Evolutionary conservation across 495 filamentous ascomycete genomes (phyloP).

Genomic region (Neurospora sp.): DNA sequence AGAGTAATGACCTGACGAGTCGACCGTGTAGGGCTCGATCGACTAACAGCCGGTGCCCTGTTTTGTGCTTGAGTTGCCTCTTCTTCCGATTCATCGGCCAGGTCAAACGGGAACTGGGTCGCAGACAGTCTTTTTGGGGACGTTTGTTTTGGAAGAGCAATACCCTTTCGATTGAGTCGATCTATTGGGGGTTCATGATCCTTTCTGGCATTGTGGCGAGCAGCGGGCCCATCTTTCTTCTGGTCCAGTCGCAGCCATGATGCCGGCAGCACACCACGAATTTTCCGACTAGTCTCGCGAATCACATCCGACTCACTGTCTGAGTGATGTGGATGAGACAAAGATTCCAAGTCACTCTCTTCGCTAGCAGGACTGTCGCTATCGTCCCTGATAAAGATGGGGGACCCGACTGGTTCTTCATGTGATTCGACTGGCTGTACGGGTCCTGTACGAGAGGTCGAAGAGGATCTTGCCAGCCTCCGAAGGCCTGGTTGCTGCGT

Average conservation of each 20-base stretch:
- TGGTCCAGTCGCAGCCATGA: slow-evolving; percentile 77
- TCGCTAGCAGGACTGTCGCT: not conserved
- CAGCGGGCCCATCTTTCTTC: slow-evolving; percentile 20
- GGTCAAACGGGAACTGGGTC: slow-evolving; percentile 33
- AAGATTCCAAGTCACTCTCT: slow-evolving; percentile 8
- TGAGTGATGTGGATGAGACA: slow-evolving; percentile 8
- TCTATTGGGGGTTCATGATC: slow-evolving; percentile 26
- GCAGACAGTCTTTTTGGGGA: slow-evolving; percentile 12
- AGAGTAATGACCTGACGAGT: slow-evolving; percentile 5
- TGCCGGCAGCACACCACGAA: slow-evolving; percentile 80
- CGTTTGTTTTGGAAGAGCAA: slow-evolving; percentile 35
- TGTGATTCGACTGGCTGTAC: not conserved
- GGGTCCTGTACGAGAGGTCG: not conserved
- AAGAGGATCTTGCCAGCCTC: not conserved
- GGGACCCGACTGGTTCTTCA: not conserved
- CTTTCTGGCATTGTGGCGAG: slow-evolving; percentile 23
- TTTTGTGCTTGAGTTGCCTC: slow-evolving; percentile 2
- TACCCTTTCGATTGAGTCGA: slow-evolving; percentile 38
- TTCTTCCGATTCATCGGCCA: slow-evolving; percentile 34
- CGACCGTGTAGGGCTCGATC: not conserved
- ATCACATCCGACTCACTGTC: slow-evolving; percentile 36
- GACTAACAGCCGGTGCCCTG: not conserved
- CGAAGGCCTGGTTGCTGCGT: not conserved
- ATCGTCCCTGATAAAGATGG: slow-evolving; percentile 12
- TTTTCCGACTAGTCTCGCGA: slow-evolving; percentile 39